Conservation (phyloP, 768 basidiomycete genomes). For the Lactarius psammicola region DNA sequence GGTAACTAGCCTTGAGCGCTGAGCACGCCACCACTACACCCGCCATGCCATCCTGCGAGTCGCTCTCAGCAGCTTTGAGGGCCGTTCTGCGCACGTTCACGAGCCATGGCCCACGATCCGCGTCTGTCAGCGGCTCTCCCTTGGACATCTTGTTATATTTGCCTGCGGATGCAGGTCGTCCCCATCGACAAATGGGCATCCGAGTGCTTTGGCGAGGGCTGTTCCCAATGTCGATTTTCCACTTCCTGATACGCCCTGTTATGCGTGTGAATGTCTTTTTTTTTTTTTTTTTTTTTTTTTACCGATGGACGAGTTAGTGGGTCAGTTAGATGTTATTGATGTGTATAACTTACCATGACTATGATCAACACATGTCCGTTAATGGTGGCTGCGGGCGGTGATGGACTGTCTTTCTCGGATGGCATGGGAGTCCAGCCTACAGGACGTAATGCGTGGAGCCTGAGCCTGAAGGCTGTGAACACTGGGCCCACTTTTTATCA, state of each 20-base stretch:
- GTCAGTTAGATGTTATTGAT: not conserved
- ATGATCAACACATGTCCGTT: conserved; percentile 2
- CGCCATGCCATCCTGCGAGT: not conserved
- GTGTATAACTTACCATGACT: conserved; percentile 15
- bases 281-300: no score
- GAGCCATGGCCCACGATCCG: conserved; percentile 87
- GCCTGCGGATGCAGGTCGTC: conserved; percentile 80
- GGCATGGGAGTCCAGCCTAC: not conserved
- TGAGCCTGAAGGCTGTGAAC: not conserved
- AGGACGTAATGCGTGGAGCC: no score
- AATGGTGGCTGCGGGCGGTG: not conserved
- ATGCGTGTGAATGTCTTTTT: not conserved
- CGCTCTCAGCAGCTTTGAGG: conserved; percentile 52
- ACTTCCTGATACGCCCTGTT: conserved; percentile 69
- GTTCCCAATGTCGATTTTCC: conserved; percentile 71
- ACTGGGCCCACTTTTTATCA: no score
- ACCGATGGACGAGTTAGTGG: not conserved
- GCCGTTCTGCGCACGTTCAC: conserved; percentile 65
- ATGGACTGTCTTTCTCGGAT: not conserved
- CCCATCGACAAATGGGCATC: conserved; percentile 82
- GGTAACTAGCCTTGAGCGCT: conserved; percentile 76
- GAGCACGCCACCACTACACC: conserved; percentile 89
- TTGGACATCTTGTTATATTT: conserved; percentile 86
- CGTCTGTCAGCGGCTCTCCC: conserved; percentile 74
- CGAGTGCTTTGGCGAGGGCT: conserved; percentile 57